Percentiles rank a stretch among this genome's conserved stretches.
phyloP scores from a whole-genome alignment of 192 early-diverging fungal genomes.

The Umbelopsis sp. region DNA sequence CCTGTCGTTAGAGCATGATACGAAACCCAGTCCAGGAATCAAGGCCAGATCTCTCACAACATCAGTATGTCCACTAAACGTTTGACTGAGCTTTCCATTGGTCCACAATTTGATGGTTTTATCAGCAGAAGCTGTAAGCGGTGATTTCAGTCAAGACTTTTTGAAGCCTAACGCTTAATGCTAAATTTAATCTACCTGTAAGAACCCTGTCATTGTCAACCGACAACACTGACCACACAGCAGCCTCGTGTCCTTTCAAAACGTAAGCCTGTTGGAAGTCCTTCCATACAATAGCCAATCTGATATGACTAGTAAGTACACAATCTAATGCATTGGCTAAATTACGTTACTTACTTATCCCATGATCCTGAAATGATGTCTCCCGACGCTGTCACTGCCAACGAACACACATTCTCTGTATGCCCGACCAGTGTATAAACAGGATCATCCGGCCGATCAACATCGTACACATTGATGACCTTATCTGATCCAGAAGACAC shows the following conservation, averaged over 20 bases:
- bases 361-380: conserved; percentile 94
- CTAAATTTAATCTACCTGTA: conserved; percentile 60
- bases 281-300: conserved; percentile 89
- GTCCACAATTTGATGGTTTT: conserved; percentile 88
- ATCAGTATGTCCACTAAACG: conserved; percentile 85
- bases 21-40: conserved; percentile 69
- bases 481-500: conserved; percentile 86
- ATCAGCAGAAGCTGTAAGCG: conserved; percentile 81
- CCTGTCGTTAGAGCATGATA: conserved; percentile 89
- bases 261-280: conserved; percentile 72
- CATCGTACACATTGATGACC: conserved; percentile 81
- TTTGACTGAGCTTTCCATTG: conserved; percentile 62
- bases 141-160: not conserved
- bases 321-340: not conserved
- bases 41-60: conserved; percentile 81
- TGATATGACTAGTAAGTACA: conserved; percentile 25
- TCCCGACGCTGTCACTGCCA: conserved; percentile 63
- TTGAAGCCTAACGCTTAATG: not conserved
- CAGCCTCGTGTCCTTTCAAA: conserved; percentile 76
- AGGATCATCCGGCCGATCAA: conserved; percentile 56
- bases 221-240: conserved; percentile 92
- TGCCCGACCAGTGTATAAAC: conserved; percentile 79
- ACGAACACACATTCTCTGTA: conserved; percentile 82
- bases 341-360: conserved; percentile 74
- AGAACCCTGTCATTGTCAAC: conserved; percentile 70